Evolutionary conservation across 352 stramenopile species (phyloP).

Genomic region (Phytopythium ostracodes): DNA sequence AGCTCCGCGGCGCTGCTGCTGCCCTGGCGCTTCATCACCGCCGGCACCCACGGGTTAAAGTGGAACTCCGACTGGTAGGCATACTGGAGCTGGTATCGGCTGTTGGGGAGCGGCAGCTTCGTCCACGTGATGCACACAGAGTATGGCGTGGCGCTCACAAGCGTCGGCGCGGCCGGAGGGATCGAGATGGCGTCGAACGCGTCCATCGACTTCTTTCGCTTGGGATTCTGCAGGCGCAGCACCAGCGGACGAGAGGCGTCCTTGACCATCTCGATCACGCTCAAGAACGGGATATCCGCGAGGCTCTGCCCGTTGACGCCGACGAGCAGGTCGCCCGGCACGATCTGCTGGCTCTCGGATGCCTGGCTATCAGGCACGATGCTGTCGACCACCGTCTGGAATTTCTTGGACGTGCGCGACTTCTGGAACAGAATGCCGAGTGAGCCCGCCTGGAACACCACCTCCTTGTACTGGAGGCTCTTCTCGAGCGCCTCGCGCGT

Average conservation of each 20-base stretch:
- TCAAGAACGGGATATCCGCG: constrained; percentile 55
- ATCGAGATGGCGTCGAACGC: constrained; percentile 54
- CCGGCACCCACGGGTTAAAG: constrained; percentile 51
- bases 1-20: constrained; percentile 23
- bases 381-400: constrained; percentile 73
- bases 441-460: constrained; percentile 62
- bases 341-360: constrained; percentile 57
- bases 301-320: constrained; percentile 72
- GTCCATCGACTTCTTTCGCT: constrained; percentile 36
- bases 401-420: constrained; percentile 57
- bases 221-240: constrained; percentile 65
- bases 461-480: constrained; percentile 49
- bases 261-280: constrained; percentile 77
- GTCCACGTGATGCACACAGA: constrained; percentile 64
- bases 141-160: constrained; percentile 59
- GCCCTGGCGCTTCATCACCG: constrained; percentile 48
- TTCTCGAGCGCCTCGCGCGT: constrained; percentile 49
- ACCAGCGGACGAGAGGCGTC: constrained; percentile 57
- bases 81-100: constrained; percentile 62
- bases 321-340: constrained; percentile 67
- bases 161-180: constrained; percentile 48
- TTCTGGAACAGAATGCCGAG: constrained; percentile 83
- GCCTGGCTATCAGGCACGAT: constrained; percentile 80
- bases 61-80: constrained; percentile 56
- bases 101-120: constrained; percentile 26